Evolutionary conservation across 2,329 filamentous ascomycete genomes (phyloP).

Genomic region (Diaporthe vaccinii): DNA sequence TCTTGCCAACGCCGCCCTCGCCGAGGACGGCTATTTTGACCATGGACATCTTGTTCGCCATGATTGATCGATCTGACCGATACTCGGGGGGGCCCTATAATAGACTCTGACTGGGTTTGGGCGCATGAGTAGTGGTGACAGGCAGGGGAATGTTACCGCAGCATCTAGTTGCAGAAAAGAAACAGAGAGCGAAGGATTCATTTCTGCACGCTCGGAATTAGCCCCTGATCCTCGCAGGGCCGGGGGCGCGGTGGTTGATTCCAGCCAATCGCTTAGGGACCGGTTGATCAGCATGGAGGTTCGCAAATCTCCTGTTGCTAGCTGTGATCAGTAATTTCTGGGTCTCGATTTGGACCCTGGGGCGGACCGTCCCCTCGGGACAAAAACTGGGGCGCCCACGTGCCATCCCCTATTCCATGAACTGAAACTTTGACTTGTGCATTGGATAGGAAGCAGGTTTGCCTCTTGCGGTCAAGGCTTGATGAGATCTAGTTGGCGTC

Average conservation of each 20-base stretch:
- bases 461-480: neutral
- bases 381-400: constrained; percentile 28
- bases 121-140: constrained; percentile 29
- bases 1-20: constrained; percentile 41
- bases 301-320: constrained; percentile 38
- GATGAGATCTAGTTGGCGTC: neutral
- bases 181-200: constrained; percentile 31
- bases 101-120: constrained; percentile 18
- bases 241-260: constrained; percentile 28
- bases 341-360: constrained; percentile 31
- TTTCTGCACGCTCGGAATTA: constrained; percentile 33
- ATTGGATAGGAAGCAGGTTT: constrained; percentile 1
- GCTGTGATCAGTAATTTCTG: constrained; percentile 38
- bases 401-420: constrained; percentile 20
- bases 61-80: constrained; percentile 29
- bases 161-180: constrained; percentile 33
- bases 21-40: constrained; percentile 40
- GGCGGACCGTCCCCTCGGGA: constrained; percentile 39
- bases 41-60: constrained; percentile 38
- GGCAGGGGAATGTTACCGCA: constrained; percentile 31
- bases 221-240: constrained; percentile 37
- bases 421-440: constrained; percentile 4
- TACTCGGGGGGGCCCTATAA: constrained; percentile 23
- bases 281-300: constrained; percentile 22
- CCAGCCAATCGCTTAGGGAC: constrained; percentile 34